phyloP scores from a whole-genome alignment of 2,329 filamentous ascomycete species.

The Fusarium aywerte region DNA sequence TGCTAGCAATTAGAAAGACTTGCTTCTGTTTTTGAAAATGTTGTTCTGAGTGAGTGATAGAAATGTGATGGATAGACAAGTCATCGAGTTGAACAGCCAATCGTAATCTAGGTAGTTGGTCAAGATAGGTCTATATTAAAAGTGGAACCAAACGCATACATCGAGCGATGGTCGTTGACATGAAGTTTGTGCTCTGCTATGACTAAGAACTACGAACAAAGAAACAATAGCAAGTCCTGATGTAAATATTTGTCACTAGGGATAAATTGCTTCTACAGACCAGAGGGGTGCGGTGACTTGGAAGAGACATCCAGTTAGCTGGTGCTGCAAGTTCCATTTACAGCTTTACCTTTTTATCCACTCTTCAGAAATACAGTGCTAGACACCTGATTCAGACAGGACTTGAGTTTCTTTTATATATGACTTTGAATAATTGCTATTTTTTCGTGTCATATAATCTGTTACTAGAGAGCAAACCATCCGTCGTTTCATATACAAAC shows the following conservation, averaged over 20 bases:
- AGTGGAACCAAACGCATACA: not conserved
- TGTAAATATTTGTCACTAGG: too few species aligned
- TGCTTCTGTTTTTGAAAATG: not conserved
- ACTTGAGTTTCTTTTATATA: not conserved
- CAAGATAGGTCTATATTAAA: not conserved
- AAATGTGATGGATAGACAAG: not conserved
- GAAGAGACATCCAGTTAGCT: too few species aligned
- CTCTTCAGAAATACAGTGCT: not conserved
- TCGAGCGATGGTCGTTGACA: not conserved
- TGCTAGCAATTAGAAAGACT: not conserved
- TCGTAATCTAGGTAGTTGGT: not conserved
- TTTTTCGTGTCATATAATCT: not conserved
- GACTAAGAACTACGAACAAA: too few species aligned
- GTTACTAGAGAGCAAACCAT: too few species aligned
- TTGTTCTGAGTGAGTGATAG: not conserved
- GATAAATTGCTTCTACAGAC: too few species aligned
- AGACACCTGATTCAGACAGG: not conserved
- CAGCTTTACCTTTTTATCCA: not conserved
- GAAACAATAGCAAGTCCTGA: too few species aligned
- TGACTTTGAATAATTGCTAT: not conserved
- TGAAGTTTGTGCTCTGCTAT: too few species aligned
- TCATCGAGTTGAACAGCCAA: conserved; percentile 9
- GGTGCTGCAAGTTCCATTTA: not conserved
- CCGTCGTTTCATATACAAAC: too few species aligned
- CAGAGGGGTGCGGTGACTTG: too few species aligned